A percentile compares a stretch with the other conserved stretches of the same genome.
These are phyloP conservation scores for Rhynchospora tenuis DNA, from an alignment of 176 grass and related monocot species.

Conservation along the genomic window DNA sequence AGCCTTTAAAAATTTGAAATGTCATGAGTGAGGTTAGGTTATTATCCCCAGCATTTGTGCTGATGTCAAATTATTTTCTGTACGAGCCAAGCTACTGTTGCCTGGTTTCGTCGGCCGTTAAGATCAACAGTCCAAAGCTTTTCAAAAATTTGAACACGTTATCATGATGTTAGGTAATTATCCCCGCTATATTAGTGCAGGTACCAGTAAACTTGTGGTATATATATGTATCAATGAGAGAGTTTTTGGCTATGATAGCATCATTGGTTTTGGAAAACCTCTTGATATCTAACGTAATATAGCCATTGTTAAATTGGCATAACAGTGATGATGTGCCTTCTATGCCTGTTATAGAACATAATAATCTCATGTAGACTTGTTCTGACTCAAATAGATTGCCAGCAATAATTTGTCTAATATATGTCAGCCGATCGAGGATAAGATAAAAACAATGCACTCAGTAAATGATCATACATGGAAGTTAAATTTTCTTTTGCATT, in stretches of 20 bases:
- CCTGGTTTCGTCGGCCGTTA: too few species aligned
- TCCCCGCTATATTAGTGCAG: too few species aligned
- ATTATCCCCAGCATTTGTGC: too few species aligned
- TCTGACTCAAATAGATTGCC: neutral
- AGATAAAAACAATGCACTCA: neutral
- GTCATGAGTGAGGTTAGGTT: neutral
- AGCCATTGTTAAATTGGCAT: neutral
- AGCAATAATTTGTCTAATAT: slow-evolving; percentile 5
- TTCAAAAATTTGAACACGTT: too few species aligned
- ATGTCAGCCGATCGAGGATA: neutral
- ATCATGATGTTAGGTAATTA: too few species aligned
- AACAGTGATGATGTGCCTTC: neutral
- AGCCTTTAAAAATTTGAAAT: neutral
- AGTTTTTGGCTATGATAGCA: neutral
- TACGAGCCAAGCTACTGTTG: too few species aligned
- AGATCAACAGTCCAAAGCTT: too few species aligned
- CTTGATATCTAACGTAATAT: too few species aligned
- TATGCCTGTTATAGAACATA: slow-evolving; percentile 1
- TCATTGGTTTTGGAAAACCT: neutral
- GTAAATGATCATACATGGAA: neutral
- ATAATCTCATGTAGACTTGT: neutral
- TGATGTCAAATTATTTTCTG: neutral
- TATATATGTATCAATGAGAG: too few species aligned
- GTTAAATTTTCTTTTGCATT: neutral
- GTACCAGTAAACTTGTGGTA: too few species aligned